A percentile compares a stretch with the other conserved stretches of the same genome.
Evolutionary conservation across 75 land plant species (phyloP).

Genomic region (Gnetum montanum): DNA sequence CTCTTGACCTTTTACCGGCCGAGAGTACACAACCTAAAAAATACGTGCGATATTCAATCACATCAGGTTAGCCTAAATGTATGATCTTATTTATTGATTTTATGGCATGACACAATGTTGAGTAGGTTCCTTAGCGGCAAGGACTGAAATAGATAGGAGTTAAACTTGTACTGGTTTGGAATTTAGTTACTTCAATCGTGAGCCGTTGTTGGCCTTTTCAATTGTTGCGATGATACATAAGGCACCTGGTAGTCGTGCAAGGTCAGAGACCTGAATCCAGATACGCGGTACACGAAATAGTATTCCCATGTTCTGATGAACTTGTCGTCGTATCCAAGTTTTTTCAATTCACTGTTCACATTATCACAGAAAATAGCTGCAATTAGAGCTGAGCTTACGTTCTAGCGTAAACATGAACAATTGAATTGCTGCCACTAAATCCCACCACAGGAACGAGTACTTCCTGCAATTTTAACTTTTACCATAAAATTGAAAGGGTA

Average conservation of each 20-base stretch:
- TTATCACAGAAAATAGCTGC: not conserved
- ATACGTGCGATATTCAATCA: not conserved
- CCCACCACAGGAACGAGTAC: not conserved
- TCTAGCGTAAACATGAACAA: too few relatives aligned
- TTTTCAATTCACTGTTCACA: conserved; percentile 41
- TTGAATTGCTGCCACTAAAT: too few relatives aligned
- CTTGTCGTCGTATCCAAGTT: conserved; percentile 74
- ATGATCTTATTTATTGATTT: too few relatives aligned
- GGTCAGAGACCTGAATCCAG: conserved; percentile 70
- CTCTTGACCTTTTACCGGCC: too few relatives aligned
- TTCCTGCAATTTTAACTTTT: too few relatives aligned
- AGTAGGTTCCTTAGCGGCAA: too few relatives aligned
- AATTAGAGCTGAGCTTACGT: too few relatives aligned
- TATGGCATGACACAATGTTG: too few relatives aligned
- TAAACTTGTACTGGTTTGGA: not conserved
- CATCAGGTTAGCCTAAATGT: too few relatives aligned
- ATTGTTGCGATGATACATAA: not conserved
- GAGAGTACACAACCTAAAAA: conserved; percentile 69
- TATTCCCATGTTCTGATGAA: conserved; percentile 93
- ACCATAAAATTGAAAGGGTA: not conserved
- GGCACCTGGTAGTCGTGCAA: conserved; percentile 71
- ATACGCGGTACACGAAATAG: conserved; percentile 75
- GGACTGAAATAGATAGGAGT: not conserved
- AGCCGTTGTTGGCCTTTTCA: too few relatives aligned
- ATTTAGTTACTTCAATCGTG: too few relatives aligned